phyloP scores from a whole-genome alignment of 202 grass and related monocot genomes.

The Zizania palustris region DNA sequence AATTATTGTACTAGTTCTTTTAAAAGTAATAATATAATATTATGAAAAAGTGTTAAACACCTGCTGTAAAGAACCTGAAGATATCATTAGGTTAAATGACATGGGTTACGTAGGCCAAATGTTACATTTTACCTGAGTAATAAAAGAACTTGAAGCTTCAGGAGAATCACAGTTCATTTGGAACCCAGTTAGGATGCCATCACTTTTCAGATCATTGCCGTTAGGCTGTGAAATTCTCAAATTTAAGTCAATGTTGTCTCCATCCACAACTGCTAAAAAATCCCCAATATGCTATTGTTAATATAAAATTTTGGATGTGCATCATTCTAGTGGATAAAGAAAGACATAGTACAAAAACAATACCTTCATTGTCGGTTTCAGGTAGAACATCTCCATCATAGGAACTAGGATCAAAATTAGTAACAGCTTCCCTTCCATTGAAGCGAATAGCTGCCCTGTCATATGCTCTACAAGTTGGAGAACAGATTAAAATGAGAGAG shows the following conservation, averaged over 20 bases:
- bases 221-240: conserved; percentile 80
- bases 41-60: neutral
- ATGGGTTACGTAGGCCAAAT: conserved; percentile 4
- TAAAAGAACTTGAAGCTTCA: conserved; percentile 42
- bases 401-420: conserved; percentile 62
- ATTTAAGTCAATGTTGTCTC: conserved; percentile 61
- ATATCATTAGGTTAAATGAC: neutral
- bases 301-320: neutral
- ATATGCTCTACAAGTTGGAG: conserved; percentile 58
- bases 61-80: neutral
- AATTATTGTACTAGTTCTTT: conserved; percentile 1
- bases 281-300: neutral
- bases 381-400: conserved; percentile 56
- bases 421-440: conserved; percentile 70
- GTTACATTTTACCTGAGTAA: conserved; percentile 43
- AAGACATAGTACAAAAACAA: neutral
- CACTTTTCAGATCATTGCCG: conserved; percentile 33
- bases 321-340: neutral
- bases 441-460: conserved; percentile 74
- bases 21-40: conserved; percentile 2
- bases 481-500: conserved; percentile 7
- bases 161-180: conserved; percentile 41
- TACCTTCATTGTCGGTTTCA: conserved; percentile 67
- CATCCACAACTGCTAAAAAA: conserved; percentile 45
- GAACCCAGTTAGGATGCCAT: conserved; percentile 41